Percentiles rank a stretch among this genome's conserved stretches.
phyloP scores from a whole-genome alignment of 1,139 yeast species.

The Wickerhamomyces sp. region DNA sequence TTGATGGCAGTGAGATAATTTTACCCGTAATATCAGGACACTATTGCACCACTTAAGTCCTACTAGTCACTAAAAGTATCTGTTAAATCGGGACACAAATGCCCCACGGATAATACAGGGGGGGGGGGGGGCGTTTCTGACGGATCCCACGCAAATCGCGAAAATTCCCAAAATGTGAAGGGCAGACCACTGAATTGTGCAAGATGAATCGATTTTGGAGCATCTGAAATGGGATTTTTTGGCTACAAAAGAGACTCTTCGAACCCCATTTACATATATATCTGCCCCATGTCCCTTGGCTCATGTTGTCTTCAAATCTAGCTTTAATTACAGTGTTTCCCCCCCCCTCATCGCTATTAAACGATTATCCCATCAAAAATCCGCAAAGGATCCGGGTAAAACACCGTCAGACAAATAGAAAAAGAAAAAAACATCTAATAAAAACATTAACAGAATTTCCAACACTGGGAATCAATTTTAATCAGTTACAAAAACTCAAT shows the following conservation, averaged over 20 bases:
- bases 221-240: background rate
- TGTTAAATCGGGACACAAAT: background rate
- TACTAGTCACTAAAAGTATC: no score
- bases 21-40: background rate
- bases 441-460: background rate
- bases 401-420: background rate
- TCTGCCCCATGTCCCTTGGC: no score
- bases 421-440: background rate
- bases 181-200: no score
- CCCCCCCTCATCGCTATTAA: no score
- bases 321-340: no score
- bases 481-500: background rate
- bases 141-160: constrained; percentile 1
- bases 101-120: background rate
- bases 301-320: no score
- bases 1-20: background rate
- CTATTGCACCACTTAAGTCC: no score
- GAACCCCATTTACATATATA: no score
- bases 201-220: no score
- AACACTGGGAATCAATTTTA: no score
- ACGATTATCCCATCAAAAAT: background rate
- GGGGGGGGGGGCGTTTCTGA: background rate
- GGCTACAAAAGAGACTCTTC: background rate
- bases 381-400: constrained; percentile 9
- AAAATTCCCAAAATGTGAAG: no score